Percentiles rank a stretch among this genome's conserved stretches.
Evolutionary conservation across 768 basidiomycete genomes (phyloP).

Genomic region (Neoboletus magnificus): DNA sequence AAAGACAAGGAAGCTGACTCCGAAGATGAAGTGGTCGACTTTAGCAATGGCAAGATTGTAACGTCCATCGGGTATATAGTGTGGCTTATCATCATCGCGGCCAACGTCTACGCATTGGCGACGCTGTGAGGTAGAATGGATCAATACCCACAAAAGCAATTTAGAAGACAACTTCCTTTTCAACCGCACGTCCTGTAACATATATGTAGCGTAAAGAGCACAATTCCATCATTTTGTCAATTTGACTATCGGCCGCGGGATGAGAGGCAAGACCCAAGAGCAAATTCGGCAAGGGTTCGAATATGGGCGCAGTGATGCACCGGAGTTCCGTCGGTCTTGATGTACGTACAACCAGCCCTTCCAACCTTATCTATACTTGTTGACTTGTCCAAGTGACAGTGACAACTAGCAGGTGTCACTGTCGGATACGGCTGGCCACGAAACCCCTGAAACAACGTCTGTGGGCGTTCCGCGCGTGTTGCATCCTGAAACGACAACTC

Average conservation of each 20-base stretch:
- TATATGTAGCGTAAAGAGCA: not conserved
- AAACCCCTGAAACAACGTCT: not conserved
- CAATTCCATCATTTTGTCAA: no score
- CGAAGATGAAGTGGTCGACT: conserved; percentile 52
- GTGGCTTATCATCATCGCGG: conserved; percentile 63
- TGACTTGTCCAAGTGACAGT: not conserved
- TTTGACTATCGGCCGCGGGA: not conserved
- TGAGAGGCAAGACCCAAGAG: not conserved
- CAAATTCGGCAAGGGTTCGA: not conserved
- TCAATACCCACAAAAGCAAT: not conserved
- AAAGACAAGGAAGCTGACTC: no score
- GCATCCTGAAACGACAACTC: not conserved
- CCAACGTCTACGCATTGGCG: conserved; percentile 76
- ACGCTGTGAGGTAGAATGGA: conserved; percentile 35
- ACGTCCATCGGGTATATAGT: conserved; percentile 52
- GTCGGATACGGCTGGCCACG: not conserved
- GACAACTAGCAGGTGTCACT: not conserved
- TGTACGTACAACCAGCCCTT: not conserved
- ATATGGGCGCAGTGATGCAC: not conserved
- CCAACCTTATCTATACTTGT: not conserved
- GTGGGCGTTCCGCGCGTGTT: not conserved
- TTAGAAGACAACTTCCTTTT: not conserved
- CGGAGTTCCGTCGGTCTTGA: not conserved
- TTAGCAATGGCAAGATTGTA: conserved; percentile 54
- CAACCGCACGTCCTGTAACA: not conserved